Base-by-base conservation (phyloP, 768 basidiomycete species). In the Lentinula aciculospora region DNA sequence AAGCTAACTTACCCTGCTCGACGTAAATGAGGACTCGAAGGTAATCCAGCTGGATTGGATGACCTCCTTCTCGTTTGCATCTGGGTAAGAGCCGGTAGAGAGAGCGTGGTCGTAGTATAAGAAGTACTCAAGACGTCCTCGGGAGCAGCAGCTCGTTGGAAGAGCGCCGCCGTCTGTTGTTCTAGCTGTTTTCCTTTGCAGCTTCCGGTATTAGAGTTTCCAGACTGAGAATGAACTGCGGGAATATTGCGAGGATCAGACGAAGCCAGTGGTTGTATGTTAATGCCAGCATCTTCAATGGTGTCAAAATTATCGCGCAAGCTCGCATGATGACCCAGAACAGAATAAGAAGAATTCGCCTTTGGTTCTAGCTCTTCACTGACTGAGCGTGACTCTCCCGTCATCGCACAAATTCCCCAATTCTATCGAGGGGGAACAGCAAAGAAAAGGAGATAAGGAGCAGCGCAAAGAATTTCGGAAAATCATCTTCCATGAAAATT, bases 1-100 rank as follows among this genome's bases (percentile, higher is more conserved):
- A 29, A 54, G 32, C 27, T 40, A 40, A 74, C 80, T 69, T 65
- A 84, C 83, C 83, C 82, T 44, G 82, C 80, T 64, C 83, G 69
- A 66, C 74, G 77, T 63, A 83, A 69, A 17, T 53, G 39, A 13
- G 51, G 51, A 53, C 51, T 53, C 25, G 76, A 68, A 17, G 76
- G 72, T 25, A 74, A 72, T 13, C 76, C 77, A 55, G 68, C 70
- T 50, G 44, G 15, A 55, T 42, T 82, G 80, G 21, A 97, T 94
- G 5, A 96, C 82, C 55, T 89, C 86, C 28, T 71, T 74, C 36
- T 53, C 34, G 36, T 9, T 36, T 19, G 51, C 21, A 25, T 39
- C 36, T 25, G 51, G 3, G 36, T 4, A 21, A n/a, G 13, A n/a
- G 10, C 45, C 45, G 45, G 25, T 23, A 19, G 7, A 25, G 25